Conservation (phyloP, 495 filamentous ascomycete genomes). For the Parathielavia appendiculata region DNA sequence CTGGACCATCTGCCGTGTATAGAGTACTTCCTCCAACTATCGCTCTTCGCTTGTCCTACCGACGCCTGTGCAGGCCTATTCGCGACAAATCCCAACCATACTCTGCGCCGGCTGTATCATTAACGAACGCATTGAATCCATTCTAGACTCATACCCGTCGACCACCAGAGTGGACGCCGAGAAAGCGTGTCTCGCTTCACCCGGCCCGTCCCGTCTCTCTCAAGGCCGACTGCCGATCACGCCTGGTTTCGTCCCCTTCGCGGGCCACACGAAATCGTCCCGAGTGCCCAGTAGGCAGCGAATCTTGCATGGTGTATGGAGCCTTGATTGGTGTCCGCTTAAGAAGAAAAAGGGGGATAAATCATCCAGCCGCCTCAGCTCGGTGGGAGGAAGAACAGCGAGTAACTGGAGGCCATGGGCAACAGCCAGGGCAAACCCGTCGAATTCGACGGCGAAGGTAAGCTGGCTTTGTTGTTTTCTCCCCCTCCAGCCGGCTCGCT, state of each 20-base stretch:
- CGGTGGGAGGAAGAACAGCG: background rate
- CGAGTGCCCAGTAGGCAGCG: slow-evolving; percentile 3
- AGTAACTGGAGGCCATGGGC: slow-evolving; percentile 61
- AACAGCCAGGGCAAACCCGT: slow-evolving; percentile 92
- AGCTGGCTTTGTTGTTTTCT: background rate
- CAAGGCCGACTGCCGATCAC: slow-evolving; percentile 15
- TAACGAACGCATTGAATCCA: background rate
- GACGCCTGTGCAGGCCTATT: background rate
- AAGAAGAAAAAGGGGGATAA: background rate
- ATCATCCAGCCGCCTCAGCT: background rate
- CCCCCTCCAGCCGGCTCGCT: background rate
- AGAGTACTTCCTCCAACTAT: no score
- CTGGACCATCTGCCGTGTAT: background rate
- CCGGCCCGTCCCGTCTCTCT: background rate
- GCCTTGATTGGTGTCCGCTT: background rate
- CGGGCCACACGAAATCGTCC: slow-evolving; percentile 5
- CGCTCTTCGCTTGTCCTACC: slow-evolving; percentile 1
- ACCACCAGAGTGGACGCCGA: background rate
- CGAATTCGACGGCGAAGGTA: slow-evolving; percentile 87
- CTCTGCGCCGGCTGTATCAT: background rate
- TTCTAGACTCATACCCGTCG: background rate
- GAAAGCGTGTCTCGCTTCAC: background rate
- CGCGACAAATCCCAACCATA: background rate
- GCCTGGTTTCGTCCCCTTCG: slow-evolving; percentile 9
- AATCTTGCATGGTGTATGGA: slow-evolving; percentile 4